These are phyloP conservation scores for Hansenula lynferdii DNA, from an alignment of 1,139 yeast genomes.

Conservation along the genomic window DNA sequence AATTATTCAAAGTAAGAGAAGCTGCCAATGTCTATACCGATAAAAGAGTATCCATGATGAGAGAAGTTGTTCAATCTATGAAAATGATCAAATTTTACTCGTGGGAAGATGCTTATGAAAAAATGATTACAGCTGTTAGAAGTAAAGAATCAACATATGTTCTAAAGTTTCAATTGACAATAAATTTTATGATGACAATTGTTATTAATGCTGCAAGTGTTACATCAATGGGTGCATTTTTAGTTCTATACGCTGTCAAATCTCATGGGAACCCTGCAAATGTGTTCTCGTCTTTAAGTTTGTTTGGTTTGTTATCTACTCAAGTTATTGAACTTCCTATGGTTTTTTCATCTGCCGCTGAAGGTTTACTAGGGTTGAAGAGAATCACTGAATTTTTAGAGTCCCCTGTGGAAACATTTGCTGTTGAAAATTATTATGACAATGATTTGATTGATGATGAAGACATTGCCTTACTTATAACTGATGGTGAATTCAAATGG, in stretches of 20 bases:
- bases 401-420: constrained; percentile 32
- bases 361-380: constrained; percentile 53
- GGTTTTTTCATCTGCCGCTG: constrained; percentile 47
- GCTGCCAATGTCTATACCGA: constrained; percentile 43
- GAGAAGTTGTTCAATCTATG: constrained; percentile 46
- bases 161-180: constrained; percentile 40
- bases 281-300: constrained; percentile 75
- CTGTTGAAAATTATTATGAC: constrained; percentile 20
- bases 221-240: constrained; percentile 66
- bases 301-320: constrained; percentile 60
- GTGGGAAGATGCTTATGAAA: constrained; percentile 55
- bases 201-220: constrained; percentile 56
- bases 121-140: constrained; percentile 37
- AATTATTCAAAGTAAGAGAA: constrained; percentile 36
- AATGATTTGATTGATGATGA: constrained; percentile 22
- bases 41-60: constrained; percentile 42
- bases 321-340: constrained; percentile 64
- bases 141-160: constrained; percentile 39
- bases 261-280: constrained; percentile 51
- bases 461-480: constrained; percentile 39
- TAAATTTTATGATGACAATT: constrained; percentile 52
- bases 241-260: constrained; percentile 53
- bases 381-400: constrained; percentile 51
- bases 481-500: constrained; percentile 62
- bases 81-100: constrained; percentile 51